Evolutionary conservation across 148 eudicot species (phyloP), one percentile per base, ranked within the genome.

Genomic region (Limonium bicolor): DNA sequence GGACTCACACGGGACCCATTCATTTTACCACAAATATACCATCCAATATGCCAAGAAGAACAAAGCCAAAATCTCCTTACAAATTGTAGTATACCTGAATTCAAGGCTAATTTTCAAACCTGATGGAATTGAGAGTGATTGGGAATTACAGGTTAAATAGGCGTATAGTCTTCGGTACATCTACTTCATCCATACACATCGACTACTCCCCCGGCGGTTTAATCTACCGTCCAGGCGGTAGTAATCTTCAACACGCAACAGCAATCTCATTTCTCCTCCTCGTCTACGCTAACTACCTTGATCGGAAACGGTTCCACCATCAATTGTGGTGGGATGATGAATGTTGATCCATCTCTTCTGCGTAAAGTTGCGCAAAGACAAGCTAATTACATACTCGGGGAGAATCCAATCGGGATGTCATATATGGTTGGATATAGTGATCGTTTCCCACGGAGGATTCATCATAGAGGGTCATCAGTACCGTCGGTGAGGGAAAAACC

Each of bases 381-480:
- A 36, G 95, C 71, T 6, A 70, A 84, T 53, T 90, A 90, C 61
- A 75, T 90, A 41, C 51, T 90, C 41, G 97, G 97, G 0, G 95
- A 84, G 21, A 90, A 90, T 47, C 97, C 97, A 2, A 62, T 64
- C 64, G 87, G 87, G 24, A 58, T 90, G 57, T 84, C 97, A 4
- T 90, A 84, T 32, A 77, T 90, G 97, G 95, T 84, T 6, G 95
- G 95, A 6, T 90, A 84, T 24, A 69, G 95, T 35, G 51, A 46
- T 15, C 39, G 47, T 40, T 75, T 56, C 58, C 97, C 97, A 4
- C 76, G 65, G 56, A 50, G 77, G 28, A 78, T 90, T 17, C 97
- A 90, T 32, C 97, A 84, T 34, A 70, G 97, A 0, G 97, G 85
- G 20, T 80, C 95, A 7, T 84, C 97, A 0, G 3, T 84, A 12